phyloP scores from a whole-genome alignment of 768 basidiomycete species.

The Rickenella mellea region DNA sequence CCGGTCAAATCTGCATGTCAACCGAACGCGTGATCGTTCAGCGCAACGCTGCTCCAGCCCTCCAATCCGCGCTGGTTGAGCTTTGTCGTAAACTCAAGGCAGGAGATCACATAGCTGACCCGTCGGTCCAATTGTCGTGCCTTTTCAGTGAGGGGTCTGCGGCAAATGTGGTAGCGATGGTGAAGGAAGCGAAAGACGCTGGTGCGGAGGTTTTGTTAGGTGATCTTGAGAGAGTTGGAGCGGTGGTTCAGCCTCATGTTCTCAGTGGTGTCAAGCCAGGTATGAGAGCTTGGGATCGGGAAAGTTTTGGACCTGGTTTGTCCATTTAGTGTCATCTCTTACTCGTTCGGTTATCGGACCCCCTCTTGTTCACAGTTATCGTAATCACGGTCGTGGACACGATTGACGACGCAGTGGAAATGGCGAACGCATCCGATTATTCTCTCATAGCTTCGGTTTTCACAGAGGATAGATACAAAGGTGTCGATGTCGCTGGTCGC shows the following conservation, averaged over 20 bases:
- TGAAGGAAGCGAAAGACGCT: slow-evolving; percentile 31
- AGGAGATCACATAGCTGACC: slow-evolving; percentile 25
- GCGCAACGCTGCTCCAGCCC: slow-evolving; percentile 24
- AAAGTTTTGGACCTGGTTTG: slow-evolving; percentile 51
- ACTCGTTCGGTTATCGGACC: no score
- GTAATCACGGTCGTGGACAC: slow-evolving; percentile 35
- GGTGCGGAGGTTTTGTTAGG: slow-evolving; percentile 39
- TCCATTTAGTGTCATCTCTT: neutral
- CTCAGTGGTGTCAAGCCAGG: slow-evolving; percentile 36
- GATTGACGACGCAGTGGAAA: slow-evolving; percentile 42
- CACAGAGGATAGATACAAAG: slow-evolving; percentile 35
- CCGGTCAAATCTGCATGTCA: slow-evolving; percentile 53
- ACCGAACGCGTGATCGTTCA: slow-evolving; percentile 50
- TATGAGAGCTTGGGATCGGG: slow-evolving; percentile 44
- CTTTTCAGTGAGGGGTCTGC: slow-evolving; percentile 38
- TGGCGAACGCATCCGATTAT: slow-evolving; percentile 46
- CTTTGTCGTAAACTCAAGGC: slow-evolving; percentile 27
- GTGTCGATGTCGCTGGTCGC: slow-evolving; percentile 35
- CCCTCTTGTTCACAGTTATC: slow-evolving; percentile 32
- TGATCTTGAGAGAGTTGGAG: slow-evolving; percentile 27
- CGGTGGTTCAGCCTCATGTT: slow-evolving; percentile 43
- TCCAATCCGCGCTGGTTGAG: slow-evolving; percentile 25
- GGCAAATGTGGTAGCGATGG: slow-evolving; percentile 31
- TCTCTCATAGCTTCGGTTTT: slow-evolving; percentile 44
- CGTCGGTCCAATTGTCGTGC: slow-evolving; percentile 22